Base-by-base conservation (phyloP, 352 stramenopile species). In the Pythium brachiatum region DNA sequence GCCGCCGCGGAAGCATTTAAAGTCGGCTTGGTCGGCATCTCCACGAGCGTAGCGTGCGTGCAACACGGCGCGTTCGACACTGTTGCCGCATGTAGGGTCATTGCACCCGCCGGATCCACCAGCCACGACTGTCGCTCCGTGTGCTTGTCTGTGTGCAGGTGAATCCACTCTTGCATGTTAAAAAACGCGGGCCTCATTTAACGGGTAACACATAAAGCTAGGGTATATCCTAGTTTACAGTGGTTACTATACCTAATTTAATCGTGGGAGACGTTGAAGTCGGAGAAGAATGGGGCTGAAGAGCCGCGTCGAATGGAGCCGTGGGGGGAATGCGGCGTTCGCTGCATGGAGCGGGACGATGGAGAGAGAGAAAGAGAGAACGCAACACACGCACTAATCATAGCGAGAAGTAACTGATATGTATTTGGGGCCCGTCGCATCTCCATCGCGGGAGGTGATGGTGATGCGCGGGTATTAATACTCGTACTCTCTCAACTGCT, bases 131-230 rank as follows among this genome's bases (percentile, higher is more conserved):
- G n/a, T 21, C 36, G 36, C n/a, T n/a, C n/a, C 6, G 39, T 51
- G 25, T 39, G 58, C 58, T 65, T 65, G 58, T 64, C 58, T 59
- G 58, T 65, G 58, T 65, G 58, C 58, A 59, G 32, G 36, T 46
- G 36, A 36, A 64, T 57, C 47, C 25, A 20, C 21, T 27, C 41
- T 20, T 29, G 21, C 25, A 16, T 46, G 36, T 65, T 54, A 65
- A 65, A 59, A 59, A 59, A 59, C 43, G 5, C 2, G 20, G 7
- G 1, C n/a, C 43, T 29, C 7, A 29, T 7, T 27, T 65, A 39
- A 58, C 3, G 50, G 53, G 18, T 0, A 18, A 16, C 50, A 65
- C 58, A 39, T 25, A 25, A 52, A 26, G 3, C 23, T 51, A 41
- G 20, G 26, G 11, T 36, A 36, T 26, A 32, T 46, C 51, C 51